Base-by-base conservation (phyloP, 2,329 filamentous ascomycete species). In the Alternaria incomplexa region DNA sequence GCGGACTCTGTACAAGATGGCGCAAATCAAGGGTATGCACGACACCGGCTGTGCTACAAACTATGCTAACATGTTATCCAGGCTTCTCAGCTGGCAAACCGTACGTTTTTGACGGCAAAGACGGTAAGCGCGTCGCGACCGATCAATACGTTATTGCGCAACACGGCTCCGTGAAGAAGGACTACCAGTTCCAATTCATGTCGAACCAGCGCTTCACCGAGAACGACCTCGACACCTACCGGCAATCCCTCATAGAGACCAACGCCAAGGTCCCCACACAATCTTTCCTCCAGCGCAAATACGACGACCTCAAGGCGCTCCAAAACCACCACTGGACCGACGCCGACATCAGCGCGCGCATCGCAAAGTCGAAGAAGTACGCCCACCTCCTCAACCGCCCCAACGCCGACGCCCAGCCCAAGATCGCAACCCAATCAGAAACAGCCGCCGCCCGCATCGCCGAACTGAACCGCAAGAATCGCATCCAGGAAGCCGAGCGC, bases 181-280 rank as follows among this genome's bases (percentile, higher is more conserved):
- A 94, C 36, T 97, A 93, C 82, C 93, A 94, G 5, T 97, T 98
- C 79, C 90, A 96, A 65, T 90, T 91, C 66, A 94, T 95, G 76
- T 98, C 96, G 0, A 94, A 97, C 78, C 89, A 90, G 53, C 85
- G 86, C 45, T 92, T 98, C 74, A 92, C 91, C n/a, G 93, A 96
- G 87, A 83, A 85, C 55, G 96, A 99, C 77, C 92, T 93, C 81
- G 89, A 90, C 62, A 90, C 93, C 25, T 97, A 93, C 80, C 90
- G 91, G 71, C 87, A 90, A 61, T 90, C 89, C 9, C 90, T 94
- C 77, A 83, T 87, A 20, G 77, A 77, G 47, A 93, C 96, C 56
- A 88, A 88, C 64, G 85, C 93, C 58, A 85, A 89, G 56, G 79
- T 96, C 22, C 93, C 95, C 6, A 93, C 90, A n/a, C 90, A 89